These are phyloP conservation scores for Sporobolus alterniflorus DNA, from an alignment of 202 grass and related monocot genomes.

Conservation along the genomic window DNA sequence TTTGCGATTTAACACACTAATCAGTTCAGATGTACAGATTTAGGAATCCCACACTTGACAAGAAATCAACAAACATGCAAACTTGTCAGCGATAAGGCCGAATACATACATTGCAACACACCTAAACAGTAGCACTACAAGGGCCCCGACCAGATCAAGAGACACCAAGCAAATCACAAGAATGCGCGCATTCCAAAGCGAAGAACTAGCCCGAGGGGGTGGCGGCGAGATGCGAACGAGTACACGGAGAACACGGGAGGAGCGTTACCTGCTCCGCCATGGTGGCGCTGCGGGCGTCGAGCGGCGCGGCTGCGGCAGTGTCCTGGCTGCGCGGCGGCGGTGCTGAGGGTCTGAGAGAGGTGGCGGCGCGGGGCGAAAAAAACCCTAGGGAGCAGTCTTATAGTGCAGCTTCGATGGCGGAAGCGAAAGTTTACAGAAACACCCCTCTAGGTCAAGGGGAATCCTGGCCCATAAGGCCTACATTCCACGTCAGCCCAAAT, in stretches of 20 bases:
- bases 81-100: neutral
- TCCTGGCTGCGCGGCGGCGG: neutral
- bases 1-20: neutral
- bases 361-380: conserved; percentile 37
- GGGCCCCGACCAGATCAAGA: neutral
- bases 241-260: neutral
- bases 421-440: conserved; percentile 3
- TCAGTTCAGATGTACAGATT: neutral
- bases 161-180: neutral
- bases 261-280: conserved; percentile 86
- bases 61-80: neutral
- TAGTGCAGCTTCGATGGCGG: neutral
- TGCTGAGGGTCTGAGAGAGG: neutral
- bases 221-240: neutral
- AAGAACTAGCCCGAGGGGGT: neutral
- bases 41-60: neutral
- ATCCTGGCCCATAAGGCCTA: neutral
- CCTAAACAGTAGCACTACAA: neutral
- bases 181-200: neutral
- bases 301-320: conserved; percentile 5
- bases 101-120: neutral
- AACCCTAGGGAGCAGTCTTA: conserved; percentile 52
- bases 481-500: neutral
- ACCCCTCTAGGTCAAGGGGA: neutral
- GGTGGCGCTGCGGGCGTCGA: conserved; percentile 20